phyloP scores from a whole-genome alignment of 768 basidiomycete genomes.

The Lepiota subincarnata region DNA sequence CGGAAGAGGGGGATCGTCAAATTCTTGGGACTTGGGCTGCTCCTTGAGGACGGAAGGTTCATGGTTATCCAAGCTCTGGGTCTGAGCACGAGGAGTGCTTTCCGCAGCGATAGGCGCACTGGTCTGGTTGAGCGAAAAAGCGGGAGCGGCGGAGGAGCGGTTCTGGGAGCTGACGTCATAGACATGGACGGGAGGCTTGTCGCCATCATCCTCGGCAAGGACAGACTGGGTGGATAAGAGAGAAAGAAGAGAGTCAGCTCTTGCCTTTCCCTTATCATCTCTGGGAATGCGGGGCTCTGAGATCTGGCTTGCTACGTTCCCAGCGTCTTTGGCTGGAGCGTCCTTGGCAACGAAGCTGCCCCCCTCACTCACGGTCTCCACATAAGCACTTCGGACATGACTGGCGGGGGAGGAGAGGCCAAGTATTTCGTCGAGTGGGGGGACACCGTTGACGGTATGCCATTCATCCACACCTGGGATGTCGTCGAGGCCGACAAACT shows the following conservation, averaged over 20 bases:
- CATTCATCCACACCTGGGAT: constrained; percentile 42
- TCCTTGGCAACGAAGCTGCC: constrained; percentile 26
- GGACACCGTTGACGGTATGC: constrained; percentile 47
- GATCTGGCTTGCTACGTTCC: constrained; percentile 28
- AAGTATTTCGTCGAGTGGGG: constrained; percentile 37
- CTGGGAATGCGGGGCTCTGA: constrained; percentile 20
- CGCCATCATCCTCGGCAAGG: constrained; percentile 38
- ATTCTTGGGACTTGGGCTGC: constrained; percentile 10
- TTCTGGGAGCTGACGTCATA: constrained; percentile 31
- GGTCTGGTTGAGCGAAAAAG: constrained; percentile 2
- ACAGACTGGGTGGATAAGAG: constrained; percentile 31
- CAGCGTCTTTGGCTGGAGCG: constrained; percentile 56
- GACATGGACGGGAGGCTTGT: constrained; percentile 63
- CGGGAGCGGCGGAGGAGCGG: neutral
- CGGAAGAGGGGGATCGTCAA: constrained; percentile 35
- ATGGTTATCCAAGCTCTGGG: constrained; percentile 15
- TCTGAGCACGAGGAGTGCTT: constrained; percentile 31
- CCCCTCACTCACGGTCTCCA: constrained; percentile 14
- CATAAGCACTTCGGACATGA: constrained; percentile 3
- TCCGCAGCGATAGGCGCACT: constrained; percentile 22
- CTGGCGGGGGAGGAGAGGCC: constrained; percentile 1
- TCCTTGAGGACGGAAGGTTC: neutral
- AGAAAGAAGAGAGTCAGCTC: constrained; percentile 29
- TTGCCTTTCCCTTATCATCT: constrained; percentile 47
- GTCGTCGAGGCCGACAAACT: constrained; percentile 43